These are phyloP conservation scores for Chloropicon primus DNA, from an alignment of 139 green algal genomes.

Conservation along the genomic window DNA sequence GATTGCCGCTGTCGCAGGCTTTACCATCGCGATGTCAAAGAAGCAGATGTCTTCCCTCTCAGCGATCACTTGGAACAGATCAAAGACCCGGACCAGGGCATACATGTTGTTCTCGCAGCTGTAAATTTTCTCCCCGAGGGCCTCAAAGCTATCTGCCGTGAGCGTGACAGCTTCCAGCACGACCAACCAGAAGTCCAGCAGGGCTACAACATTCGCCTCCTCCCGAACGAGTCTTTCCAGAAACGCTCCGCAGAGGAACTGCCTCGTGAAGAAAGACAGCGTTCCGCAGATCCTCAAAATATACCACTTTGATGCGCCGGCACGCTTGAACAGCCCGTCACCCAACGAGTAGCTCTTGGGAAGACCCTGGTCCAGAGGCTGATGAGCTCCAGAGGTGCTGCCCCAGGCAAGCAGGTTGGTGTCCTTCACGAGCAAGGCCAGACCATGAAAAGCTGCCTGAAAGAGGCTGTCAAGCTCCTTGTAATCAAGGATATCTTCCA, in stretches of 20 bases:
- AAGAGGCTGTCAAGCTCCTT: no score
- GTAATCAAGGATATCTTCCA: no score
- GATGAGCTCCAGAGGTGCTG: no score
- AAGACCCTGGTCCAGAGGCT: no score
- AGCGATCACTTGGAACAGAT: neutral
- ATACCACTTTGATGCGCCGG: no score
- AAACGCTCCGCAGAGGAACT: neutral
- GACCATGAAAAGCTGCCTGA: no score
- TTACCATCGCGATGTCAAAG: neutral
- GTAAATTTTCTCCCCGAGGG: neutral
- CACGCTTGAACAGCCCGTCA: no score
- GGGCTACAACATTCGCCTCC: neutral
- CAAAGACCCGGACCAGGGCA: neutral
- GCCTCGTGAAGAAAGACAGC: neutral
- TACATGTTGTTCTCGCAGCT: neutral
- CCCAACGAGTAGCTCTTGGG: no score
- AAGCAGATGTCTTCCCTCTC: neutral
- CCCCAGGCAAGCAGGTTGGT: no score
- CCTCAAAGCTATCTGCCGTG: neutral
- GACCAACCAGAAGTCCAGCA: neutral
- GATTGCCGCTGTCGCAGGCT: neutral
- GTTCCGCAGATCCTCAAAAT: neutral
- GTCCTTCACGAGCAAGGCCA: no score
- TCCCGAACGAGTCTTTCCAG: neutral
- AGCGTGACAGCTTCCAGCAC: neutral